Evolutionary conservation across 1,284 basidiomycete genomes (phyloP), one percentile per base, ranked within the genome.

Genomic region (Cutaneotrichosporon mucoides): DNA sequence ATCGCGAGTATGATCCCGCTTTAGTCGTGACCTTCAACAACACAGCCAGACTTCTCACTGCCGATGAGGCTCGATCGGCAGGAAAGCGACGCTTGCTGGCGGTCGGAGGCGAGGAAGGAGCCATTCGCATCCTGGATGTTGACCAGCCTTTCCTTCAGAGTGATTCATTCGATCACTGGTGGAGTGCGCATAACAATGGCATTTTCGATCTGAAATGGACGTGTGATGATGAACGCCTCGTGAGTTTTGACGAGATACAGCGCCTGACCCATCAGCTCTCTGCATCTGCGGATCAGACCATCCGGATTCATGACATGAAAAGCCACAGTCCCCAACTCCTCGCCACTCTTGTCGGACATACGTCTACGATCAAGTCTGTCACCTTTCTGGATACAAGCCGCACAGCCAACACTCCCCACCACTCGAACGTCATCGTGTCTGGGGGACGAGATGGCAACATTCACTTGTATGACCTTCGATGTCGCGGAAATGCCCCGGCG

Each of bases 121-220:
- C 66, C 0, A 66, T 76, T 33, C 59, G 70, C 49, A 63, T 76
- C 11, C 33, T 75, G 10, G 69, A 76, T 57, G 71, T 76, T 1
- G 75, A 76, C 56, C 64, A 67, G 24, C 62, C 24, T 24, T 24
- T 63, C 33, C 66, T 24, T 62, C 67, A 71, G 44, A 56, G 57
- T 10, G 68, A 71, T 38, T 61, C 64, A 37, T 63, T 66, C 16
- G 73, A 70, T 1, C 68, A 60, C 47, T 73, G 71, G 70, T 76
- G 75, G 75, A 57, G 68, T 12, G 73, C 86, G n/a, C 90, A 92
- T 75, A 79, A 81, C 54, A 90, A 92, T 75, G 85, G 89, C 48
- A 82, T 92, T 53, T 92, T 90, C 85, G 89, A 85, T 61, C 79
- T 88, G 11, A 79, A 82, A 35, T 94, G 89, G 89, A 88, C 88